A percentile compares a stretch with the other conserved stretches of the same genome.
phyloP scores from a whole-genome alignment of 1,284 basidiomycete genomes.

The Cerioporus squamosus region DNA sequence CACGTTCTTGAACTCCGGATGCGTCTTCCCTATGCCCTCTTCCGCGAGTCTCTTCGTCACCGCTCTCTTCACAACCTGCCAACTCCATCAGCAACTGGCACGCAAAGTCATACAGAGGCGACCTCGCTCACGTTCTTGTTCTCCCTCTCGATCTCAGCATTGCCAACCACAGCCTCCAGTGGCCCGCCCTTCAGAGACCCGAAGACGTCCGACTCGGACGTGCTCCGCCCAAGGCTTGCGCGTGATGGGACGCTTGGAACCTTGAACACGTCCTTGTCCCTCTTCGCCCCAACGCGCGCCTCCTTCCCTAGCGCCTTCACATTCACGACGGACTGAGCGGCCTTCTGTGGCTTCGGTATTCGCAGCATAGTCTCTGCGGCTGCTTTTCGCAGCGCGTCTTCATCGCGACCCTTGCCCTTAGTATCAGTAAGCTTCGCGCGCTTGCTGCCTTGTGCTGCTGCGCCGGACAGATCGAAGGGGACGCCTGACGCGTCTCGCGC shows the following conservation, averaged over 20 bases:
- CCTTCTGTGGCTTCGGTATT: conserved; percentile 33
- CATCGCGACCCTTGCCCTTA: conserved; percentile 30
- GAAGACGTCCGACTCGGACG: conserved; percentile 52
- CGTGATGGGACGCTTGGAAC: conserved; percentile 37
- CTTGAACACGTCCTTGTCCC: conserved; percentile 40
- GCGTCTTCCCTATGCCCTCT: conserved; percentile 54
- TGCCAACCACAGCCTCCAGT: conserved; percentile 8
- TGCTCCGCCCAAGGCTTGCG: conserved; percentile 22
- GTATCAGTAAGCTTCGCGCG: conserved; percentile 23
- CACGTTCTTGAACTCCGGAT: conserved; percentile 55
- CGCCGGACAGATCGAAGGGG: conserved; percentile 13
- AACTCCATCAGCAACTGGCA: background rate
- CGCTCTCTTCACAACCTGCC: conserved; percentile 49
- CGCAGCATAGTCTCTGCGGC: conserved; percentile 43
- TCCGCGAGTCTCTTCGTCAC: conserved; percentile 42
- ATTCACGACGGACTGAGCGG: conserved; percentile 5
- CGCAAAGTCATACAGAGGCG: background rate
- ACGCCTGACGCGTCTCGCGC: conserved; percentile 30
- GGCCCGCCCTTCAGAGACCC: conserved; percentile 36
- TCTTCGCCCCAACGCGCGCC: conserved; percentile 18
- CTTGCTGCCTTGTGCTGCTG: conserved; percentile 18
- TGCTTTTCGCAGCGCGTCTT: conserved; percentile 31
- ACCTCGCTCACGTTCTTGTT: conserved; percentile 44
- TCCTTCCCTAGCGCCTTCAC: conserved; percentile 23
- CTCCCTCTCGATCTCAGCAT: conserved; percentile 39